These are phyloP conservation scores for Paecilomyces niveus DNA, from an alignment of 2,329 filamentous ascomycete genomes.

Conservation along the genomic window DNA sequence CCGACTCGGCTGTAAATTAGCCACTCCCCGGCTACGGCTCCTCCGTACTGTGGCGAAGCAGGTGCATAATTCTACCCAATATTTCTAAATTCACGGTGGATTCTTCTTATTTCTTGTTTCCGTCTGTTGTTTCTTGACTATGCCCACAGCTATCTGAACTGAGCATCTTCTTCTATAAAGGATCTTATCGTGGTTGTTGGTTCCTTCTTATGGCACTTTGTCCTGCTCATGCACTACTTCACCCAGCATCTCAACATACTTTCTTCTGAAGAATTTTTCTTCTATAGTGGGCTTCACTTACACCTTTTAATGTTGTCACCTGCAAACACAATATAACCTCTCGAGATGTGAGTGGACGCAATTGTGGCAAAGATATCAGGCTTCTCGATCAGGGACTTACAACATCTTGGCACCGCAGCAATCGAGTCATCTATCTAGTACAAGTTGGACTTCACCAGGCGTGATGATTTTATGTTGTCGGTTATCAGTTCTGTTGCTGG, in stretches of 20 bases:
- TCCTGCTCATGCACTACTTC: not conserved
- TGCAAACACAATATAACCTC: not conserved
- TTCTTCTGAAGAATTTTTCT: not conserved
- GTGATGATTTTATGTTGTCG: constrained; percentile 9
- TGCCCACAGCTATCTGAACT: not conserved
- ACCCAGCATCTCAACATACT: not conserved
- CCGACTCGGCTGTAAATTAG: constrained; percentile 11
- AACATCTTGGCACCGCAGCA: not conserved
- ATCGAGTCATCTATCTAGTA: not conserved
- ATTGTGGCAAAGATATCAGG: not conserved
- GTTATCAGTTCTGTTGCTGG: constrained; percentile 12
- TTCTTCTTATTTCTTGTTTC: not conserved
- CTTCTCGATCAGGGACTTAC: not conserved
- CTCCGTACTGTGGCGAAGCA: constrained; percentile 33
- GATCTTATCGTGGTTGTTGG: not conserved
- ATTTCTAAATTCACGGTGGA: not conserved
- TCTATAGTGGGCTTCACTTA: not conserved
- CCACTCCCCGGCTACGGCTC: constrained; percentile 11
- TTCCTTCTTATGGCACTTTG: not conserved
- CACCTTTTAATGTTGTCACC: not conserved
- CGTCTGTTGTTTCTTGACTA: not conserved
- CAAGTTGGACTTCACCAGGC: not conserved
- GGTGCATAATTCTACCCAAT: constrained; percentile 16
- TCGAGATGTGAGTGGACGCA: not conserved
- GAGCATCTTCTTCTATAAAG: not conserved